phyloP scores from a whole-genome alignment of 352 stramenopile species.

The Phytophthora meadii region DNA sequence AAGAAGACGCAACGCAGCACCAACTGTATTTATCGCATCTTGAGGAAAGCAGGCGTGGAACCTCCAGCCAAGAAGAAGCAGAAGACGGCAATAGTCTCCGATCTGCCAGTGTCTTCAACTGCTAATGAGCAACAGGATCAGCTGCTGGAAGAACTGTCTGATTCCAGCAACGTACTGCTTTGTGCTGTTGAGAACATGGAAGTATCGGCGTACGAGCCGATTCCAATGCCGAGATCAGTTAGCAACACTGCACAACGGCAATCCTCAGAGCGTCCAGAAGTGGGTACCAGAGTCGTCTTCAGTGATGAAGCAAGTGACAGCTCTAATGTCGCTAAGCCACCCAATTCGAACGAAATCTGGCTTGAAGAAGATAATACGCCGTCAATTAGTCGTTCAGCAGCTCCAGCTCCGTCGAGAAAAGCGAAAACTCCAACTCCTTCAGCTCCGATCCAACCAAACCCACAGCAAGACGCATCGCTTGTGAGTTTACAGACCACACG shows the following conservation, averaged over 20 bases:
- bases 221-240: slow-evolving; percentile 22
- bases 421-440: slow-evolving; percentile 18
- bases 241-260: background rate
- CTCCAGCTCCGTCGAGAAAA: slow-evolving; percentile 15
- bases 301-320: background rate
- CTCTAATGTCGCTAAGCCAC: slow-evolving; percentile 1
- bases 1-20: slow-evolving; percentile 42
- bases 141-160: slow-evolving; percentile 4
- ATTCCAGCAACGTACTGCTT: slow-evolving; percentile 20
- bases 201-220: slow-evolving; percentile 32
- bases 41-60: slow-evolving; percentile 30
- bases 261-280: slow-evolving; percentile 4
- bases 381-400: background rate
- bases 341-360: slow-evolving; percentile 20
- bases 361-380: slow-evolving; percentile 6
- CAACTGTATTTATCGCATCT: slow-evolving; percentile 42
- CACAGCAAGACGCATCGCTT: slow-evolving; percentile 12
- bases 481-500: slow-evolving; percentile 4
- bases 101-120: background rate
- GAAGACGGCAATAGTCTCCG: slow-evolving; percentile 1
- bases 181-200: slow-evolving; percentile 39
- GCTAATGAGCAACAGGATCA: slow-evolving; percentile 12
- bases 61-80: slow-evolving; percentile 26
- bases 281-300: slow-evolving; percentile 22
- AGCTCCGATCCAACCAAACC: slow-evolving; percentile 6